phyloP scores from a whole-genome alignment of 164 flowering plant species.

The Hamamelis virginiana region DNA sequence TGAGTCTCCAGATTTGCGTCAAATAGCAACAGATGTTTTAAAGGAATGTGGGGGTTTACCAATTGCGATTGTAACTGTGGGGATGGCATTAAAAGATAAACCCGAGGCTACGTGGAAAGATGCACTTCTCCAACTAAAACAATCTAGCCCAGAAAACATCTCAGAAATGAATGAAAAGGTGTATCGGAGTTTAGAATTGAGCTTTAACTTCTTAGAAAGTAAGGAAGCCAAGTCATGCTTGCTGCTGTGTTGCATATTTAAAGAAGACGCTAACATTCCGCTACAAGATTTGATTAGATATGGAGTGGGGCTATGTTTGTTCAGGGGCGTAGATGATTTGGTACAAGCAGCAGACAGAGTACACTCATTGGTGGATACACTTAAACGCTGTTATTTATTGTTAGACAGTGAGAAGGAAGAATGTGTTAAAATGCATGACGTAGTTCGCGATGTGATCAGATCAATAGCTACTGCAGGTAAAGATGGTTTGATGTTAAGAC shows the following conservation, averaged over 20 bases:
- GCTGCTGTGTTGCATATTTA: constrained; percentile 7
- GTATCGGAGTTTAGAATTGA: constrained; percentile 3
- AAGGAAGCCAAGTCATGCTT: constrained; percentile 11
- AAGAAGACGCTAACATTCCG: not conserved
- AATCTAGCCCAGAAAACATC: not conserved
- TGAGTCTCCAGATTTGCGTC: no score
- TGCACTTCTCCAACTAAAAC: not conserved
- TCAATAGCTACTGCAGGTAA: constrained; percentile 3
- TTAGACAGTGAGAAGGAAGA: not conserved
- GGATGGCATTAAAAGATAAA: not conserved
- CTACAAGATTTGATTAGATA: not conserved
- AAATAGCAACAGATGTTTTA: not conserved
- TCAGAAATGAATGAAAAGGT: not conserved
- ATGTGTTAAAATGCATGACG: constrained; percentile 6
- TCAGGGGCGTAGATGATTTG: not conserved
- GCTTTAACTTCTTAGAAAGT: constrained; percentile 6
- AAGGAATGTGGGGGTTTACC: constrained; percentile 10
- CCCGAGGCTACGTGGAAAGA: constrained; percentile 2
- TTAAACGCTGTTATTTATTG: constrained; percentile 8
- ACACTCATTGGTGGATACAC: not conserved
- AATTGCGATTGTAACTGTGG: constrained; percentile 1
- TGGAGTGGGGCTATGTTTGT: constrained; percentile 7
- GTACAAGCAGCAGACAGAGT: constrained; percentile 3
- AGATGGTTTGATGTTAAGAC: not conserved
- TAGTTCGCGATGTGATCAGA: constrained; percentile 7